Conservation (phyloP, 345 rosid species). For the Lenwebbia sp. region DNA sequence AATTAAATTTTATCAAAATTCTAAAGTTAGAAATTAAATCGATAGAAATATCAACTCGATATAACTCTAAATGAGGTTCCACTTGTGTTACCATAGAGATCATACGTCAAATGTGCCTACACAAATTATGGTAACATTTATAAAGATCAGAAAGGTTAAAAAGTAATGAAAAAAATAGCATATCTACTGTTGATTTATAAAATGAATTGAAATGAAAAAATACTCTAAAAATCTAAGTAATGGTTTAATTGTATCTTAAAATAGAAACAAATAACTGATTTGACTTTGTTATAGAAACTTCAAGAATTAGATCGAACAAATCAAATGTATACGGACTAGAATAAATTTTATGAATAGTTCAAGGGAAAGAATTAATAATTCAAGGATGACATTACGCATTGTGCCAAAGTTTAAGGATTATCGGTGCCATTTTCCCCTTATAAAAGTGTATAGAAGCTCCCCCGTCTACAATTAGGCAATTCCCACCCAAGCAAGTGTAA, state of each 20-base stretch:
- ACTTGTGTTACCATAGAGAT: neutral
- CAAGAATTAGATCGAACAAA: neutral
- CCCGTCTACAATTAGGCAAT: neutral
- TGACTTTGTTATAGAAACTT: neutral
- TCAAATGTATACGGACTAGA: neutral
- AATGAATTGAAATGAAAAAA: neutral
- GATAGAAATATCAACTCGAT: neutral
- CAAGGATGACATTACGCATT: fast-evolving
- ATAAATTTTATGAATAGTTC: neutral
- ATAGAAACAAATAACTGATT: neutral
- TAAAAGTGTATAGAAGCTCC: neutral
- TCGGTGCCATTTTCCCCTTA: neutral
- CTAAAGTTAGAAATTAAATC: neutral
- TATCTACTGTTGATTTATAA: neutral
- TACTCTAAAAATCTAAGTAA: neutral
- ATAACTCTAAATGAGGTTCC: neutral
- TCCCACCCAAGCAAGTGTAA: neutral
- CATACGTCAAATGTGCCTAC: neutral
- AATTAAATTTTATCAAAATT: neutral
- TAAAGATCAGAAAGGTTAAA: neutral
- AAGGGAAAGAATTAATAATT: neutral
- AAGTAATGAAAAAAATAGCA: neutral
- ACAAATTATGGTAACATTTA: neutral
- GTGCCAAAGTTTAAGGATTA: neutral
- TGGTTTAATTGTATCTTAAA: neutral